Evolutionary conservation across 108 stramenopile species (phyloP), one percentile per base, ranked within the genome.

Genomic region (Stephanodiscus minutulus): DNA sequence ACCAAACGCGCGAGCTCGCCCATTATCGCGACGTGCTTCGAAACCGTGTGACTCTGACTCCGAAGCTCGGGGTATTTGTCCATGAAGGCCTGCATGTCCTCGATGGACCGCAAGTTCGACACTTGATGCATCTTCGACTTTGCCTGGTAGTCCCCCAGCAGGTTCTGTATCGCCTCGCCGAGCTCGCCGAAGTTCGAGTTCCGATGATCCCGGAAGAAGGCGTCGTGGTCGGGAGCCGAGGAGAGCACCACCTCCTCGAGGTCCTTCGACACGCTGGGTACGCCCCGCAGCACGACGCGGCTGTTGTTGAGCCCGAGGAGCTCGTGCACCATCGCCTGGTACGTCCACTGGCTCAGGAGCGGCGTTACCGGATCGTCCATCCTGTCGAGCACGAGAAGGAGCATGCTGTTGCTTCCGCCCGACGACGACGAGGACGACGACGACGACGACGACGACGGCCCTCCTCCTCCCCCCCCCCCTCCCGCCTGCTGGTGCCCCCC

Each of bases 301-400:
- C 97, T 97, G 79, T 97, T 96, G 55, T 97, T 97, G 53, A 99
- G 74, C 27, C 99, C 99, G 58, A 99, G 50, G 35, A 98, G 82
- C 85, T 99, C 99, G 68, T 99, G 99, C 1, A 99, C 98, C 99
- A 99, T 99, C 63, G 99, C 99, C 72, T 99, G 99, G 77, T 99
- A 99, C 6, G 99, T 99, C 99, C 99, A 99, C 78, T 99, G 99
- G 70, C 83, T 86, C 47, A 99, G 81, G 24, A 99, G 78, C 22
- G 99, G 99, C 11, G 99, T 99, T 25, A 99, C 97, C 3, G 98
- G 98, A 87, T 99, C 99, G 72, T 99, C 99, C 64, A 91, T 71
- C 58, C 99, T 84, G 85, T 99, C 99, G 64, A 99, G 73, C 18
- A 99, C 82, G 46, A 99, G 83, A 43, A 99, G 68, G 24, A 89